Evolutionary conservation across 495 filamentous ascomycete genomes (phyloP).

Genomic region (Penicillium fimorum): DNA sequence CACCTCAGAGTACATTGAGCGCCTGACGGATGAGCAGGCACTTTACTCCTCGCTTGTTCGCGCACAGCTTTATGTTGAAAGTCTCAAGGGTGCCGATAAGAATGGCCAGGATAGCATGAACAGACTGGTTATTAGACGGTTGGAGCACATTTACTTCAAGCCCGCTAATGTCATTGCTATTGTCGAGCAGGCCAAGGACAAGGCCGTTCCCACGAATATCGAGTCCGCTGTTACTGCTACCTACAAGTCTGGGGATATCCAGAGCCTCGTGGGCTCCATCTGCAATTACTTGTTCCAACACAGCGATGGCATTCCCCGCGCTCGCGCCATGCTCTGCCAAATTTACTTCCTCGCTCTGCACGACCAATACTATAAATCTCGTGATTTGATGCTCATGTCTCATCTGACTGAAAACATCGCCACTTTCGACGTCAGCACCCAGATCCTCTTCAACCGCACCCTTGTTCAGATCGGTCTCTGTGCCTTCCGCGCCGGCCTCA

Average conservation of each 20-base stretch:
- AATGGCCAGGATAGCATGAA: slow-evolving; percentile 83
- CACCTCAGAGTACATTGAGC: slow-evolving; percentile 97
- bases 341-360: slow-evolving; percentile 97
- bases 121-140: slow-evolving; percentile 84
- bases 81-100: slow-evolving; percentile 64
- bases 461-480: slow-evolving; percentile 97
- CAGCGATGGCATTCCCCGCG: slow-evolving; percentile 92
- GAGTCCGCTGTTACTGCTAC: slow-evolving; percentile 82
- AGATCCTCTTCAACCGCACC: slow-evolving; percentile 98
- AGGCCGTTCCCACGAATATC: slow-evolving; percentile 65
- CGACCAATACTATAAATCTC: slow-evolving; percentile 94
- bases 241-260: slow-evolving; percentile 58
- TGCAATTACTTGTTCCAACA: slow-evolving; percentile 93
- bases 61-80: slow-evolving; percentile 82
- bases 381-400: slow-evolving; percentile 99
- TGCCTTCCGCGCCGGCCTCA: slow-evolving; percentile 92
- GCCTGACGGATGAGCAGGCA: slow-evolving; percentile 85
- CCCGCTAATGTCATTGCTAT: slow-evolving; percentile 89
- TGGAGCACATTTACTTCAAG: slow-evolving; percentile 99
- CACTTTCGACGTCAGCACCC: slow-evolving; percentile 92
- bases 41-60: slow-evolving; percentile 90
- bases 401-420: slow-evolving; percentile 94
- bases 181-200: slow-evolving; percentile 90
- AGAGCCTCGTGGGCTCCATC: slow-evolving; percentile 75
- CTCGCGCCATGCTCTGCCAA: slow-evolving; percentile 95